phyloP scores from a whole-genome alignment of 225 moss, liverwort and hornwort genomes.

The Asterella californica region DNA sequence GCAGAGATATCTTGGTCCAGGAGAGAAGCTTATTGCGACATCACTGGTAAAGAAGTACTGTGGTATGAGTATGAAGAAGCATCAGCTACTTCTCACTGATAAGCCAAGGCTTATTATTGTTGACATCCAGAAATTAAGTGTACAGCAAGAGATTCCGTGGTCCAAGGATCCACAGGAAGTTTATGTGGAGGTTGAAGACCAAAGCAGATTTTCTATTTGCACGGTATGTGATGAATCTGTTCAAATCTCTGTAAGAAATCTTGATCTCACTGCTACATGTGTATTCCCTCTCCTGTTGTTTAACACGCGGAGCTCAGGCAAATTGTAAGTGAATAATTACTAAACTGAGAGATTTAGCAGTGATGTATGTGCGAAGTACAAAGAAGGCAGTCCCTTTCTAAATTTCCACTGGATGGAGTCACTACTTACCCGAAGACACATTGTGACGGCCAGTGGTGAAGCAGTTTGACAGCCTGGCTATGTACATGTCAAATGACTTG shows the following conservation, averaged over 20 bases:
- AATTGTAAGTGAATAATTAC: not conserved
- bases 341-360: not conserved
- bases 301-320: not conserved
- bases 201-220: constrained; percentile 37
- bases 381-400: too few species aligned
- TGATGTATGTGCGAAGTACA: too few species aligned
- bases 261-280: not conserved
- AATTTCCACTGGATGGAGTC: too few species aligned
- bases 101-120: constrained; percentile 42
- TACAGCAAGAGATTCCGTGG: constrained; percentile 42
- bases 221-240: constrained; percentile 29
- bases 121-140: constrained; percentile 27
- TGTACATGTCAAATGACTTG: not conserved
- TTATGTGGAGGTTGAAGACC: constrained; percentile 39
- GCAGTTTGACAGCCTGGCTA: not conserved
- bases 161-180: constrained; percentile 31
- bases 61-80: constrained; percentile 34
- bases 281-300: not conserved
- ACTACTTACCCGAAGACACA: too few species aligned
- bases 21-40: constrained; percentile 47
- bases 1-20: constrained; percentile 50
- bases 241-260: not conserved
- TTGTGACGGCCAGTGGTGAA: not conserved
- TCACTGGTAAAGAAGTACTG: constrained; percentile 42
- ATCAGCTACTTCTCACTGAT: constrained; percentile 47